Base-by-base conservation (phyloP, 768 basidiomycete species). In the Mycena crocata region DNA sequence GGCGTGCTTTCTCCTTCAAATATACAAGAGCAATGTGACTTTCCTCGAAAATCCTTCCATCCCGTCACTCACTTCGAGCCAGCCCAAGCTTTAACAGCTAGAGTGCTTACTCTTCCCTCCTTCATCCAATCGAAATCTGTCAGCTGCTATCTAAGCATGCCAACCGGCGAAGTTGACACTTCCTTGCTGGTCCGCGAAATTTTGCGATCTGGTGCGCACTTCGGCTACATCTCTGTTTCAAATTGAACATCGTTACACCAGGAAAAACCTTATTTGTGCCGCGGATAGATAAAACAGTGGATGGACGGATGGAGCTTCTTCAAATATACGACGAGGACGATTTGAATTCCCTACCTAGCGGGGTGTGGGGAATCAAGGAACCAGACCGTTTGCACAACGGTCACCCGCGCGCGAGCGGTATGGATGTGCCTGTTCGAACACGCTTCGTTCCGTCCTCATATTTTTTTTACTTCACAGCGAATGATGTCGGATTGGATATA, bases 141-240 rank as follows among this genome's bases (percentile, higher is more conserved):
- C 32, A 89, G 91, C 79, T 94, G 93, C 76, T 94, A 91, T 75
- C 81, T 94, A 44, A 93, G 88, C 77, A 93, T 94, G 93, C 91
- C 91, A 14, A 75, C 84, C 2, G 90, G 85, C 5, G 93, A 94
- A 71, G 81, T 89, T 28, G 84, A 90, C 71, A 94, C 93, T 0
- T 72, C 82, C 5, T 72, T 73, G 0, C 68, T 94, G 37, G 82
- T 87, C 14, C 74, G 82, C 14, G 80, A 80, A 17, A 84, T 93
- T 58, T 74, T 93, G n/a, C 73, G 79, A 24, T 76, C 79, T 13
- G 88, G 92, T 92, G 64, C 46, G 86, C 51, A 12, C n/a, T 42
- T 30, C 42, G 5, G 14, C 37, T 10, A 9, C 3, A 21, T 30
- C 5, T 23, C 51, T 19, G 21, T 10, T 37, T 44, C 44, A 19